A percentile compares a stretch with the other conserved stretches of the same genome.
Conservation (phyloP, 2,329 filamentous ascomycete species). For the Rhytidhysteron rufulum region DNA sequence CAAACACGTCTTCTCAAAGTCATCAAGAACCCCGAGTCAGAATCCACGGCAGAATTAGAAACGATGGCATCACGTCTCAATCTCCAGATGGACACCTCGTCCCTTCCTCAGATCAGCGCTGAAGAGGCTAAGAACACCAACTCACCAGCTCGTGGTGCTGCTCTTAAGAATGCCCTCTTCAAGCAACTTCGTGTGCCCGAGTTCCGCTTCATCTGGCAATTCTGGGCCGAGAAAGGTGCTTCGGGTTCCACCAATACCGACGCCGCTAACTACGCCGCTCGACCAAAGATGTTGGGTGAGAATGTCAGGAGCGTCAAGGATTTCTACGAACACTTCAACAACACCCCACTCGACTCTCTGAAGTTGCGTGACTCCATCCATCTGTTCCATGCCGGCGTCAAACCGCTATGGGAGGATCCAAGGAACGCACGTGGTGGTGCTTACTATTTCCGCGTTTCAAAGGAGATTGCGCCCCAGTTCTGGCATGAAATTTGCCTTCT, state of each 20-base stretch:
- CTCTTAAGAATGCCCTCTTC: conserved; percentile 57
- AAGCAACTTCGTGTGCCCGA: conserved; percentile 46
- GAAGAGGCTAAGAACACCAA: conserved; percentile 57
- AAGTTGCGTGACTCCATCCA: conserved; percentile 66
- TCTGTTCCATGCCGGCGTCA: conserved; percentile 77
- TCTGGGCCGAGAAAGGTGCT: conserved; percentile 44
- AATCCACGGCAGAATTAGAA: conserved; percentile 4
- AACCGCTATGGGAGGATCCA: conserved; percentile 81
- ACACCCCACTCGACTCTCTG: conserved; percentile 71
- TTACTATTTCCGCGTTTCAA: conserved; percentile 89
- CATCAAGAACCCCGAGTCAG: too few relatives aligned
- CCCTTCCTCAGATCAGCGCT: conserved; percentile 59
- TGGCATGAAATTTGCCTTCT: conserved; percentile 80
- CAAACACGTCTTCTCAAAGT: too few relatives aligned
- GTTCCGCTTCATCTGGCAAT: conserved; percentile 51
- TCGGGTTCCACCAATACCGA: conserved; percentile 15
- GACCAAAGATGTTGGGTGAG: conserved; percentile 42
- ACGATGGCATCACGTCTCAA: conserved; percentile 32
- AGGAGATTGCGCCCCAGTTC: conserved; percentile 65
- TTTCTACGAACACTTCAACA: conserved; percentile 56
- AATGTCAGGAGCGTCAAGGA: conserved; percentile 45
- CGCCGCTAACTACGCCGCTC: conserved; percentile 39
- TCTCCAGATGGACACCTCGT: conserved; percentile 31
- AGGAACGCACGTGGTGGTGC: conserved; percentile 81
- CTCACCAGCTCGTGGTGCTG: conserved; percentile 72